phyloP scores from a whole-genome alignment of 169 alveolate species.

The Theileria parva region DNA sequence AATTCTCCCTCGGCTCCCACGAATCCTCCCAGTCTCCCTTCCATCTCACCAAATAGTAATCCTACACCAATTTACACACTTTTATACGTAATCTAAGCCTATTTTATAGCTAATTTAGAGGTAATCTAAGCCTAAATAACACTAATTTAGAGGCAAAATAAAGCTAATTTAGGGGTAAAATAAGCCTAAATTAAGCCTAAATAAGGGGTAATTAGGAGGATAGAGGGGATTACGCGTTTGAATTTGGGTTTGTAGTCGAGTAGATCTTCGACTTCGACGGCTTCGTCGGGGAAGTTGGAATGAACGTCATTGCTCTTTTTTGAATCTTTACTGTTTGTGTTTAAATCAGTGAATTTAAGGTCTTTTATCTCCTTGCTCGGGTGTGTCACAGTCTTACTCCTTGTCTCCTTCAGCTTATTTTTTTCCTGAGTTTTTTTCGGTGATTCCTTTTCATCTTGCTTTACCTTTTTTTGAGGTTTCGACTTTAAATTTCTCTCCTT shows the following conservation, averaged over 20 bases:
- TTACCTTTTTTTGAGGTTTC: not conserved
- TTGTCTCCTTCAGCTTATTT: not conserved
- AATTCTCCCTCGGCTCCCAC: slow-evolving; percentile 68
- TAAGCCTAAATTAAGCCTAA: too few species aligned
- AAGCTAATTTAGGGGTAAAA: too few species aligned
- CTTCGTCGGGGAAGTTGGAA: slow-evolving; percentile 52
- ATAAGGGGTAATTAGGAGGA: not conserved
- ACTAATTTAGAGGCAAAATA: too few species aligned
- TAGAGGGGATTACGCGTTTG: slow-evolving; percentile 48
- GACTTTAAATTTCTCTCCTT: not conserved
- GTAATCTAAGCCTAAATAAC: too few species aligned
- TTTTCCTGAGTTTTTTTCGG: not conserved
- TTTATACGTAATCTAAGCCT: too few species aligned
- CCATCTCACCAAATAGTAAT: slow-evolving; percentile 65
- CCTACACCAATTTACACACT: slow-evolving; percentile 13
- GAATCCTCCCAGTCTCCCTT: slow-evolving; percentile 73
- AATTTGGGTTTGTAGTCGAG: slow-evolving; percentile 63
- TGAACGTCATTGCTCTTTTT: not conserved
- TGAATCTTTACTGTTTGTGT: not conserved
- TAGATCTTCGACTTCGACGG: slow-evolving; percentile 69
- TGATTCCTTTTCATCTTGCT: slow-evolving; percentile 8
- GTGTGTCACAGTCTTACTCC: not conserved
- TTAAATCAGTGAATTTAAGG: not conserved
- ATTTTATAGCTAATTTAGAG: too few species aligned
- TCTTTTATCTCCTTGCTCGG: not conserved